Conservation (phyloP, 306 rosid species). For the Vigna reflexopilosa region DNA sequence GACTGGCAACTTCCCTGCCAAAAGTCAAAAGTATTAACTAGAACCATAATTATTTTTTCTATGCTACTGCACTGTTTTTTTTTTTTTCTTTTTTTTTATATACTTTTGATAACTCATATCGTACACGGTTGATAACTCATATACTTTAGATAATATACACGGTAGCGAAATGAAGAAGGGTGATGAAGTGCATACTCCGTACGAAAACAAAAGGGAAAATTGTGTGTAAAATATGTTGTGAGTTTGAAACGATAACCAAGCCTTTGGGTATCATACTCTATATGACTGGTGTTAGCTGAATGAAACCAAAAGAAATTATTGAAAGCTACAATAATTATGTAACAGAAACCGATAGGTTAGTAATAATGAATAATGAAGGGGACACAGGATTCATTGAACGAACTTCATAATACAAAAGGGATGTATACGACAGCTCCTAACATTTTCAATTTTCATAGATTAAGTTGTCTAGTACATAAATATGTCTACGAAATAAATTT, state of each 20-base stretch:
- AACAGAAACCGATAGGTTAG: background rate
- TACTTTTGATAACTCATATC: no score
- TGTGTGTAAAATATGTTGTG: no score
- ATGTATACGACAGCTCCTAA: slow-evolving; percentile 10
- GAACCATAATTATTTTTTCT: no score
- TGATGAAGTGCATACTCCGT: no score
- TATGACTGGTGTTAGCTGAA: background rate
- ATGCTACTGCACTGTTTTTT: no score
- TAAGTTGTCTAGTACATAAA: background rate
- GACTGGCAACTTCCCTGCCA: no score
- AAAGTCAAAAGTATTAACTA: no score
- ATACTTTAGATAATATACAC: no score
- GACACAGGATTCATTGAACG: slow-evolving; percentile 20
- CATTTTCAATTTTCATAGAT: background rate
- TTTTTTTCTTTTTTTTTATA: no score
- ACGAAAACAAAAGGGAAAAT: no score
- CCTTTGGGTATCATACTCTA: background rate
- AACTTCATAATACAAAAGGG: background rate
- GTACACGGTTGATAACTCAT: no score
- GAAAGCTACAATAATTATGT: background rate
- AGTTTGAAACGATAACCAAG: background rate
- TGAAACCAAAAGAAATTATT: slow-evolving; percentile 17
- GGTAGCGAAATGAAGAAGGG: no score
- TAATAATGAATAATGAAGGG: background rate
- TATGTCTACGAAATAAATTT: background rate